Evolutionary conservation across 2,329 filamentous ascomycete species (phyloP).

Genomic region (Clonostachys rosea): DNA sequence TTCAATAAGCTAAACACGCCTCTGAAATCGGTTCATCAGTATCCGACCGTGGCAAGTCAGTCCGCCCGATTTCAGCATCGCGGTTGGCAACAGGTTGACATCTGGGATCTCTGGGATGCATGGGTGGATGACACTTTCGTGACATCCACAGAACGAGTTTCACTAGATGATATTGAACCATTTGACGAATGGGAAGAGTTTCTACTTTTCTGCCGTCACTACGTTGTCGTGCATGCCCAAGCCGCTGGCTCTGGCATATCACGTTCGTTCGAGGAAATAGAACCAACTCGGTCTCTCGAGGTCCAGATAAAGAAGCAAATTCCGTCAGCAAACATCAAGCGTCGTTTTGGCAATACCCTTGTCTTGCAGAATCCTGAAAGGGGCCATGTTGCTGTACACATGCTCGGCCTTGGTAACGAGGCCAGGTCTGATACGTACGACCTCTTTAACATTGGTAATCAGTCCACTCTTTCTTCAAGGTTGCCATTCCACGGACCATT

Average conservation of each 20-base stretch:
- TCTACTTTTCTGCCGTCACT: conserved; percentile 77
- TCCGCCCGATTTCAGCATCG: conserved; percentile 58
- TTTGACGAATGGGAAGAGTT: conserved; percentile 99
- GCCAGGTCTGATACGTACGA: conserved; percentile 45
- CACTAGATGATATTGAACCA: conserved; percentile 67
- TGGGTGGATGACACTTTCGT: conserved; percentile 72
- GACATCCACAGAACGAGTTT: conserved; percentile 48
- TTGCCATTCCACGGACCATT: conserved; percentile 21
- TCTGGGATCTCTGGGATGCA: conserved; percentile 73
- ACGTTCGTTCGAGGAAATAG: too few relatives aligned
- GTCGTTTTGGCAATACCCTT: conserved; percentile 58
- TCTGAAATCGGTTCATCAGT: conserved; percentile 67
- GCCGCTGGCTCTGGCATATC: not conserved
- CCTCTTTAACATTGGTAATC: conserved; percentile 29
- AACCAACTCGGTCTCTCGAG: not conserved
- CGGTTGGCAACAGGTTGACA: conserved; percentile 63
- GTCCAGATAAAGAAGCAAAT: conserved; percentile 5
- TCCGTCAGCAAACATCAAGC: conserved; percentile 19
- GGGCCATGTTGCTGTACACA: conserved; percentile 36
- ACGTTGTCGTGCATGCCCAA: conserved; percentile 68
- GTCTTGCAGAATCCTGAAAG: conserved; percentile 27
- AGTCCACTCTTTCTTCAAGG: conserved; percentile 8
- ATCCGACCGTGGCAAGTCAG: conserved; percentile 65
- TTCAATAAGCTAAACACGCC: conserved; percentile 78
- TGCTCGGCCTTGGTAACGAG: conserved; percentile 37